phyloP scores from a whole-genome alignment of 768 basidiomycete species.

The Tricholomella constricta region DNA sequence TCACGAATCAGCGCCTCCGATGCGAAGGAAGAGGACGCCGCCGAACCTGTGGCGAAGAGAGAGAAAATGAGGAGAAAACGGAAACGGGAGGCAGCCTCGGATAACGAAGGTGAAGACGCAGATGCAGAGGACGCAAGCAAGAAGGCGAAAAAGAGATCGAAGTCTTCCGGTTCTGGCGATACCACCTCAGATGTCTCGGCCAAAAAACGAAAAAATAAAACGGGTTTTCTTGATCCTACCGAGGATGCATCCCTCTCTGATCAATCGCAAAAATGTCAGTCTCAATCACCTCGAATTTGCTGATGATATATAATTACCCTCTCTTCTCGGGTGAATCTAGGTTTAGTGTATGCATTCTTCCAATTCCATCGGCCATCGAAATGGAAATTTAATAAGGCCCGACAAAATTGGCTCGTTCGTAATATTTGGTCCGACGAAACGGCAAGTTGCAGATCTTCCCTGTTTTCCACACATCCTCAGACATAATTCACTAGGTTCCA shows the following conservation, averaged over 20 bases:
- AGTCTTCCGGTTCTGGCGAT: constrained; percentile 7
- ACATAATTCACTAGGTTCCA: constrained; percentile 43
- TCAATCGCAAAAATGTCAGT: constrained; percentile 45
- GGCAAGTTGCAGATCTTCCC: constrained; percentile 31
- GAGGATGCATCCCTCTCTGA: constrained; percentile 37
- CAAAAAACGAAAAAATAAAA: constrained; percentile 45
- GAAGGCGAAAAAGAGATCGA: constrained; percentile 20
- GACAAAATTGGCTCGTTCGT: constrained; percentile 74
- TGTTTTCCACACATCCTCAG: background rate
- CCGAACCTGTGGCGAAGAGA: background rate
- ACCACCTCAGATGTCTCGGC: constrained; percentile 8
- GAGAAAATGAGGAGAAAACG: constrained; percentile 24
- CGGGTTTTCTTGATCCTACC: constrained; percentile 45
- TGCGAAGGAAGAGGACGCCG: background rate
- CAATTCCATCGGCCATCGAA: constrained; percentile 46
- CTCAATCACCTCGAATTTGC: background rate
- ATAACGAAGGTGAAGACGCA: constrained; percentile 5
- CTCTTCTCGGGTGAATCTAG: constrained; percentile 22
- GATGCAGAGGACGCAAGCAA: constrained; percentile 9
- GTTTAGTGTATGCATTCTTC: constrained; percentile 54
- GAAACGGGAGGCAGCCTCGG: constrained; percentile 15
- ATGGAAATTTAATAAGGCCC: constrained; percentile 79
- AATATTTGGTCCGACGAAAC: constrained; percentile 57
- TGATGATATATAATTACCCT: background rate
- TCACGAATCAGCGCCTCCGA: background rate